A percentile compares a stretch with the other conserved stretches of the same genome.
phyloP scores from a whole-genome alignment of 805 yeast species.

The Ogataea kodamae region DNA sequence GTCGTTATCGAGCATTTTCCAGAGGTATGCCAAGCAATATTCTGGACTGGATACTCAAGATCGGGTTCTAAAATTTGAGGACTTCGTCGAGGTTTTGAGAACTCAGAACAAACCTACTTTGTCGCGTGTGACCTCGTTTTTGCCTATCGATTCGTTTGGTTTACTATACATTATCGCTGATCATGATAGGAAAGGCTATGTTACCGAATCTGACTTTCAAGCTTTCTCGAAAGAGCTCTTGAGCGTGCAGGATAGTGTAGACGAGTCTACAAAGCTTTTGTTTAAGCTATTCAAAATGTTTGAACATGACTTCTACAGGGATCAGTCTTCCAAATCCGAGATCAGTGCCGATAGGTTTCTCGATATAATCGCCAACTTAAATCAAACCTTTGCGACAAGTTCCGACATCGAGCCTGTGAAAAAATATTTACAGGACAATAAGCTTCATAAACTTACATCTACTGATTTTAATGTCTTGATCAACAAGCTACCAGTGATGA shows the following conservation, averaged over 20 bases:
- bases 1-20: conserved; percentile 37
- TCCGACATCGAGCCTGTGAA: conserved; percentile 20
- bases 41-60: conserved; percentile 29
- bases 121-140: conserved; percentile 28
- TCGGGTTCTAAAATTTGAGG: conserved; percentile 35
- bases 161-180: conserved; percentile 82
- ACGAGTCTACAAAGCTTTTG: conserved; percentile 44
- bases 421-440: conserved; percentile 12
- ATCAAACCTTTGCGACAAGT: conserved; percentile 16
- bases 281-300: conserved; percentile 53
- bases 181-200: conserved; percentile 59
- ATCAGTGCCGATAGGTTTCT: conserved; percentile 21
- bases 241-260: conserved; percentile 44
- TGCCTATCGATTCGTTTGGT: conserved; percentile 58
- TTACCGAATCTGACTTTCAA: conserved; percentile 59
- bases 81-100: conserved; percentile 40
- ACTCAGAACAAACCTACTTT: conserved; percentile 41
- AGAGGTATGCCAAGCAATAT: conserved; percentile 38
- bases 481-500: conserved; percentile 26
- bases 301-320: conserved; percentile 32
- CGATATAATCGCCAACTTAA: conserved; percentile 22
- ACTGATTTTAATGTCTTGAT: conserved; percentile 23
- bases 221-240: conserved; percentile 55
- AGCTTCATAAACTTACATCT: conserved; percentile 14
- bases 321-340: conserved; percentile 7